Evolutionary conservation across 1,284 basidiomycete species (phyloP), one percentile per base, ranked within the genome.

Genomic region (Sutorius eximius): DNA sequence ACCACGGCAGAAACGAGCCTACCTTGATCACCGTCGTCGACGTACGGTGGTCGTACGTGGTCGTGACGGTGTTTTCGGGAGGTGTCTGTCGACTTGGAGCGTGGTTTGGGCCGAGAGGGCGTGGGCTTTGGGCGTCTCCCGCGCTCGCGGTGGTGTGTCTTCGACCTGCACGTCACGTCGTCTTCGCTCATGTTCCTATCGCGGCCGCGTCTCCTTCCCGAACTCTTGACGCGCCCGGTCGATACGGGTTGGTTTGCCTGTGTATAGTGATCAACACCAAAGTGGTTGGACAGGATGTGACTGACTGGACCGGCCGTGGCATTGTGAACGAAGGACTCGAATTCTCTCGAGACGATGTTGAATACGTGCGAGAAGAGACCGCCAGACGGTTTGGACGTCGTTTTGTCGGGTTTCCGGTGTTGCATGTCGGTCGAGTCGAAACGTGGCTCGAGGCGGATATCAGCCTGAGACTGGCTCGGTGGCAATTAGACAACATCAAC

Each of bases 361-460:
- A 89, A 77, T 8, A 89, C 84, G 58, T 81, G 82, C 6, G 85
- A 82, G 40, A 90, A 63, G 12, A 89, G 62, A 51, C 86, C 80
- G 11, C 8, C 16, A n/a, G 56, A 48, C 38, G 37, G 20, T 44
- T 53, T 54, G 27, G 55, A 32, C 27, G 22, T 50, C 38, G 45
- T 13, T 15, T 49, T 20, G 40, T 53, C 43, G 9, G 29, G 47
- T 20, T 30, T 38, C 53, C 61, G 59, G 12, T 36, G 63, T 37
- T 61, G 53, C 58, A 65, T 60, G 54, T 53, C 30, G 16, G 18
- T 51, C 42, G 11, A 33, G 51, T 34, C 22, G 37, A 51, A 33
- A 36, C 46, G 34, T 30, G 30, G 54, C 18, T 22, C 16, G 18
- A 20, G 33, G 12, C 27, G 24, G 27, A 38, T 18, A 18, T 12